Percentiles rank a stretch among this genome's conserved stretches.
Conservation (phyloP, 2,329 filamentous ascomycete species). For the Aspergillus brunneoviolaceus region DNA sequence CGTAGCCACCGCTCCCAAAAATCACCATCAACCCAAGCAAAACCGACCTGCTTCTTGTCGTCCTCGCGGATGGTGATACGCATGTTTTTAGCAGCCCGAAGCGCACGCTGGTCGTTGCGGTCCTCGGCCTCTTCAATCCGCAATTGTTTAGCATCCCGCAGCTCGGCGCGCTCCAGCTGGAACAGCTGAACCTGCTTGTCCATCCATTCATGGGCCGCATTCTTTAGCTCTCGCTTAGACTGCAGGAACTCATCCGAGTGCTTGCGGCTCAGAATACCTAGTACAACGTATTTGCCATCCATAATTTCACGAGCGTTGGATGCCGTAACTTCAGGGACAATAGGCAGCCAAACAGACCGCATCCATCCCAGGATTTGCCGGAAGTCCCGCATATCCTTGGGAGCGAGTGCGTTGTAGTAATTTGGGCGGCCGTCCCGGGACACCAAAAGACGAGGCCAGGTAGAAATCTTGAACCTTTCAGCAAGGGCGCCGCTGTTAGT, state of each 20-base stretch:
- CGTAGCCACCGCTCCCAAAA: conserved; percentile 98
- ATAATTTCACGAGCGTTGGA: conserved; percentile 93
- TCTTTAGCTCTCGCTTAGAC: conserved; percentile 88
- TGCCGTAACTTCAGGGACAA: conserved; percentile 89
- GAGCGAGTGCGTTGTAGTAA: conserved; percentile 84
- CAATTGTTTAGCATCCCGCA: conserved; percentile 90
- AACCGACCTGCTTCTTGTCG: conserved; percentile 83
- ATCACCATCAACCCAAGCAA: conserved; percentile 94
- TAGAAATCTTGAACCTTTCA: conserved; percentile 89
- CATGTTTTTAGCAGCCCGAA: conserved; percentile 85
- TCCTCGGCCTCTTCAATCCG: conserved; percentile 96
- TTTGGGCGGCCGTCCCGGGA: conserved; percentile 84
- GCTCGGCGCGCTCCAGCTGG: conserved; percentile 87
- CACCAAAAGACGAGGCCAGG: conserved; percentile 91
- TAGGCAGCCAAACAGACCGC: conserved; percentile 91
- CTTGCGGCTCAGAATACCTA: conserved; percentile 80
- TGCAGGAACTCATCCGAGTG: conserved; percentile 74
- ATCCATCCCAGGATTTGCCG: conserved; percentile 84
- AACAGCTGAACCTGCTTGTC: conserved; percentile 91
- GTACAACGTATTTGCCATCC: conserved; percentile 90
- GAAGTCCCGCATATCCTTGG: conserved; percentile 88
- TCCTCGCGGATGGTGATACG: conserved; percentile 86
- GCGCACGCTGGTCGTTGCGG: conserved; percentile 80
- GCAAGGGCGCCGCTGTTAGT: conserved; percentile 74
- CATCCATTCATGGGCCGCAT: conserved; percentile 95